A percentile compares a stretch with the other conserved stretches of the same genome.
Conservation (phyloP, 2,329 filamentous ascomycete species). For the Myriangium duriaei region DNA sequence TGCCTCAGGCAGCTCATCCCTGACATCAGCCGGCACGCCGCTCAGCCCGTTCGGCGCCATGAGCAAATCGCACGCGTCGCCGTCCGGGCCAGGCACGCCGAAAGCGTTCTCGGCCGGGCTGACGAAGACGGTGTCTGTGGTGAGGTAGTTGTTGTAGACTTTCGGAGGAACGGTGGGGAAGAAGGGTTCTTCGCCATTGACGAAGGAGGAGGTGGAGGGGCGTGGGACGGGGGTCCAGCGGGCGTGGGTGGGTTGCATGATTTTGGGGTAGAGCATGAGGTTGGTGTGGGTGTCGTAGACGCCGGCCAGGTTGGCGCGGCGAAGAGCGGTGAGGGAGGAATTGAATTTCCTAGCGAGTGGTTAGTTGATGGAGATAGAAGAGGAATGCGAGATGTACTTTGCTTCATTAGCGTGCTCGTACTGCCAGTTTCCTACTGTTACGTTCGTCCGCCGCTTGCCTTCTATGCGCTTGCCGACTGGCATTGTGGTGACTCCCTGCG, state of each 20-base stretch:
- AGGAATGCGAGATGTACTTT: conserved; percentile 45
- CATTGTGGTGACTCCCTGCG: conserved; percentile 61
- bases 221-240: conserved; percentile 62
- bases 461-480: conserved; percentile 57
- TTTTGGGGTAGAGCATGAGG: conserved; percentile 70
- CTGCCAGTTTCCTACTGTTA: conserved; percentile 95
- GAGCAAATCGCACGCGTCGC: conserved; percentile 33
- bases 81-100: conserved; percentile 47
- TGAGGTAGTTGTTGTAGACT: conserved; percentile 48
- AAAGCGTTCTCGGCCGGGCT: conserved; percentile 45
- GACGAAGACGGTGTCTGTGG: conserved; percentile 49
- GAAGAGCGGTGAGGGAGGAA: conserved; percentile 53
- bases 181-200: conserved; percentile 23
- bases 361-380: conserved; percentile 14
- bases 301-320: conserved; percentile 58
- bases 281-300: conserved; percentile 95
- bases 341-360: conserved; percentile 61
- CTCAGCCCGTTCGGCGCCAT: conserved; percentile 43
- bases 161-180: conserved; percentile 44
- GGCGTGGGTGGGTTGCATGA: conserved; percentile 80
- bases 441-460: conserved; percentile 69
- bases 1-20: conserved; percentile 52
- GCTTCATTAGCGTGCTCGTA: conserved; percentile 85
- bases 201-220: conserved; percentile 1
- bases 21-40: conserved; percentile 52